These are phyloP conservation scores for Cucurbitaria berberidis DNA, from an alignment of 2,329 filamentous ascomycete genomes.

Conservation along the genomic window DNA sequence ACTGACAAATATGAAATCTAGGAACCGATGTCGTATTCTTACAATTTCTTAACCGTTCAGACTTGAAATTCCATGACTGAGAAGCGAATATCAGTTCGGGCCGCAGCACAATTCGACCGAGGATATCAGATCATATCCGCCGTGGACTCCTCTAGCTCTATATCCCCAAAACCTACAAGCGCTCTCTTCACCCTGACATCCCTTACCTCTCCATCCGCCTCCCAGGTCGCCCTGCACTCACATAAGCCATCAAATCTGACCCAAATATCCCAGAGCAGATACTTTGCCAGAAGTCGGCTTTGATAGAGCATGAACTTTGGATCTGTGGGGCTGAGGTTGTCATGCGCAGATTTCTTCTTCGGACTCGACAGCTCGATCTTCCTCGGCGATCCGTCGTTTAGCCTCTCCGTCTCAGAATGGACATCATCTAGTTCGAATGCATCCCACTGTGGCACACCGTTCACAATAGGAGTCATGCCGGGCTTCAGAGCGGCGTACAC, in stretches of 20 bases:
- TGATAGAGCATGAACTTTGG: slow-evolving; percentile 19
- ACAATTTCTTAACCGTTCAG: too few species aligned
- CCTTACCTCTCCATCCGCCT: slow-evolving; percentile 9
- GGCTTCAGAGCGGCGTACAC: slow-evolving; percentile 11
- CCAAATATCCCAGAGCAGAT: slow-evolving; percentile 18
- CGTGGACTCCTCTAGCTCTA: neutral
- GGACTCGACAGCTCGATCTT: neutral
- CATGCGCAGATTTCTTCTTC: neutral
- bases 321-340: slow-evolving; percentile 1
- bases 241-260: slow-evolving; percentile 7
- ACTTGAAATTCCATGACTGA: too few species aligned
- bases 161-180: slow-evolving; percentile 8
- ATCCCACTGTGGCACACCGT: slow-evolving; percentile 14
- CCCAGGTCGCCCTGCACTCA: slow-evolving; percentile 18
- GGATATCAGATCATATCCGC: too few species aligned
- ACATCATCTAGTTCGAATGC: slow-evolving; percentile 2
- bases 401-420: neutral
- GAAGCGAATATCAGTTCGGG: too few species aligned
- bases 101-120: too few species aligned
- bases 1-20: neutral
- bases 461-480: slow-evolving; percentile 4
- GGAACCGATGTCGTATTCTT: neutral
- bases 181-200: slow-evolving; percentile 10
- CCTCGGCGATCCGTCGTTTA: neutral
- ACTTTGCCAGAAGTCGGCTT: slow-evolving; percentile 15